Evolutionary conservation across 106 monocot species (phyloP), one percentile per base, ranked within the genome.

Genomic region (Dendrobium officinale): DNA sequence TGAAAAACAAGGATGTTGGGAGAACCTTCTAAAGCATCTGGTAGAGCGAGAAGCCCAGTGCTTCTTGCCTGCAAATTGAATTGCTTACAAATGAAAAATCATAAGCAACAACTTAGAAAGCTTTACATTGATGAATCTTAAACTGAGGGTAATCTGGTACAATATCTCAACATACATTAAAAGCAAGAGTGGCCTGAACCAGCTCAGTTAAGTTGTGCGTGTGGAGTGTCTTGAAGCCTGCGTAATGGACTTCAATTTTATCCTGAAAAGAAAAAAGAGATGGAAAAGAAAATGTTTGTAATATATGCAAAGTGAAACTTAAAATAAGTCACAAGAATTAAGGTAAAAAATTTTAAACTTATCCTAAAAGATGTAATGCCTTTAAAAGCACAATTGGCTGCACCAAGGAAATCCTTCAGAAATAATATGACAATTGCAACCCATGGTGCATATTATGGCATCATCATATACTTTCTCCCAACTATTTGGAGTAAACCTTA

Each of bases 201-300:
- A 93, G 82, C 47, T 99, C 95, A 18, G 95, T 93, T 58, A 99
- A 88, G 85, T 95, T 95, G 79, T 99, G 95, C 89, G 93, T 89
- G 80, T 91, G 88, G 45, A 55, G 79, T 82, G 89, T 91, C 86
- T 80, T 93, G 86, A 88, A 93, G 18, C 98, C 98, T 85, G 87
- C 75, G 86, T 85, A 88, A 74, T 93, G 98, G 37, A 87, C 81
- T 80, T 90, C 93, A 73, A 88, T 74, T 75, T 84, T 84, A 74
- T 91, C 91, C 98, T 95, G 89, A 73, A 41, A 86, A 66, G 83
- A 1, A 66, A 44, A 77, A 58, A 44, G 48, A 42, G 27, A 42
- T 74, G 6, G 0, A 44, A 42, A 74, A 37, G 5, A 51, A 51
- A 1, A 2, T 29, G 9, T 74, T 74, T 42, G 18, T 22, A 73